Percentiles rank a stretch among this genome's conserved stretches.
phyloP scores from a whole-genome alignment of 148 eudicot genomes.

The Cornus controversa region DNA sequence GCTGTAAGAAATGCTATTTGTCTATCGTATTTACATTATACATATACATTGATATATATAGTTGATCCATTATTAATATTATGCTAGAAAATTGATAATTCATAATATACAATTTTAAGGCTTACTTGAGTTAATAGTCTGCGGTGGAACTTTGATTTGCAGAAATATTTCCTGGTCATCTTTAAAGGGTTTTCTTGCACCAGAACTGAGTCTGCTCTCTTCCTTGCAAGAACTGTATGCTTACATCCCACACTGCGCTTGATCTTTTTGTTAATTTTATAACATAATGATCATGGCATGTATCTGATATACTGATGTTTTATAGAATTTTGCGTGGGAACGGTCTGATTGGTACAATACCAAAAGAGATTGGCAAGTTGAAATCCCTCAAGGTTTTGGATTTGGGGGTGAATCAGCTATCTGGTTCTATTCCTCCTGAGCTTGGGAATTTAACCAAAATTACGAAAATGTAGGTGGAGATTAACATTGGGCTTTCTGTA shows the following conservation, averaged over 20 bases:
- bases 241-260: conserved; percentile 9
- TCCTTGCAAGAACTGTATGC: conserved; percentile 76
- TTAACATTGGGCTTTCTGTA: background rate
- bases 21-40: background rate
- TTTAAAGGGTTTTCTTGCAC: conserved; percentile 80
- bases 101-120: background rate
- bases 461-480: conserved; percentile 52
- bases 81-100: too few species aligned
- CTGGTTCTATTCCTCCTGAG: conserved; percentile 78
- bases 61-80: too few species aligned
- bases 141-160: conserved; percentile 23
- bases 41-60: too few species aligned
- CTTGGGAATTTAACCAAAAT: conserved; percentile 64
- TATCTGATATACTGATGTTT: conserved; percentile 6
- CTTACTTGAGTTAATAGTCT: background rate
- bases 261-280: background rate
- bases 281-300: background rate
- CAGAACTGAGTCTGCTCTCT: conserved; percentile 59
- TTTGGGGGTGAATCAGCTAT: conserved; percentile 71
- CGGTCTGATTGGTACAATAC: conserved; percentile 73
- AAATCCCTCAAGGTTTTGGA: conserved; percentile 69
- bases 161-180: conserved; percentile 85
- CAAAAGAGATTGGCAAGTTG: conserved; percentile 72
- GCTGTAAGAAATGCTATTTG: conserved; percentile 53
- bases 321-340: conserved; percentile 76